These are phyloP conservation scores for Withania somnifera DNA, from an alignment of 305 asterid genomes.

Conservation along the genomic window DNA sequence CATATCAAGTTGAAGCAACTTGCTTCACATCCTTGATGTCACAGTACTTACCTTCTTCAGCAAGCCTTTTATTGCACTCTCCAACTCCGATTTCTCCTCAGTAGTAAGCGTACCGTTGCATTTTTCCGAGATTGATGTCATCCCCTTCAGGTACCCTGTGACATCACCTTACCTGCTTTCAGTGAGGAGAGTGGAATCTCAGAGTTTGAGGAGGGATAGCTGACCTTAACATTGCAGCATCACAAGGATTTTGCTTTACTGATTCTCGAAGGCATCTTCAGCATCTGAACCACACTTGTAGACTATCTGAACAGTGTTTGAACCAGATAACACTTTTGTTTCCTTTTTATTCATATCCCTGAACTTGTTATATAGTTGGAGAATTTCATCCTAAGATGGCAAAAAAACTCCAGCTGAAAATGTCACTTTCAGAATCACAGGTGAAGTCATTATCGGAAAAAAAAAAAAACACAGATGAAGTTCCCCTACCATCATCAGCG, in stretches of 20 bases:
- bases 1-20: no score
- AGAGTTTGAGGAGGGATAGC: constrained; percentile 9
- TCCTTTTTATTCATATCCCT: no score
- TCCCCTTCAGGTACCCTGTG: no score
- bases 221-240: constrained; percentile 14
- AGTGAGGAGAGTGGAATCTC: background rate
- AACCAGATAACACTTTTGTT: no score
- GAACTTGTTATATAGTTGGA: no score
- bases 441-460: no score
- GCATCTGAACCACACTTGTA: constrained; percentile 27
- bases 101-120: no score
- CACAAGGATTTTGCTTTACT: constrained; percentile 22
- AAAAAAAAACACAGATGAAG: constrained; percentile 1
- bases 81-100: no score
- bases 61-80: no score
- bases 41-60: no score
- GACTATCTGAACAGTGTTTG: background rate
- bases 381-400: constrained; percentile 42
- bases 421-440: constrained; percentile 9
- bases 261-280: constrained; percentile 35
- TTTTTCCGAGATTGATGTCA: no score
- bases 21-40: no score
- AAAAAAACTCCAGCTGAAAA: constrained; percentile 29
- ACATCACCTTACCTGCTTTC: background rate
- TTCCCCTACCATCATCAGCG: constrained; percentile 5